A percentile compares a stretch with the other conserved stretches of the same genome.
These are phyloP conservation scores for Harrya chromipes DNA, from an alignment of 768 basidiomycete species.

Conservation along the genomic window DNA sequence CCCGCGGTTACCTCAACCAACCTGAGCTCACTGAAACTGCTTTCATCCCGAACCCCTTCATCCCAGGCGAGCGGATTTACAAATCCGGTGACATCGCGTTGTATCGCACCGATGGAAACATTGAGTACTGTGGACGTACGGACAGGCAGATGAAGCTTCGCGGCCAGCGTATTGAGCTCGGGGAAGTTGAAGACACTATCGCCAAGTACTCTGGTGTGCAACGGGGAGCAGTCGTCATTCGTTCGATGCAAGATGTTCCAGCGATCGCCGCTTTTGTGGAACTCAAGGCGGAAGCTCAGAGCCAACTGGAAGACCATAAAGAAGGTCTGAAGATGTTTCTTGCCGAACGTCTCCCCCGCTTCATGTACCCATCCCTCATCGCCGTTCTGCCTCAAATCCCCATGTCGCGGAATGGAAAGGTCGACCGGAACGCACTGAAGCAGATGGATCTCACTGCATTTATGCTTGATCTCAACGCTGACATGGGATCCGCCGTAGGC, in stretches of 20 bases:
- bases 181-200: constrained; percentile 32
- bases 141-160: constrained; percentile 35
- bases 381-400: constrained; percentile 24
- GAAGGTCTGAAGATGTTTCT: constrained; percentile 24
- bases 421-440: constrained; percentile 27
- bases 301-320: constrained; percentile 18
- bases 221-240: constrained; percentile 25
- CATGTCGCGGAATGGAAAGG: constrained; percentile 27
- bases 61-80: constrained; percentile 29
- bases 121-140: constrained; percentile 31
- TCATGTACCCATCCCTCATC: constrained; percentile 32
- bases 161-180: constrained; percentile 33
- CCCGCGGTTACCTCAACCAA: constrained; percentile 22
- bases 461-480: constrained; percentile 17
- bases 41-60: constrained; percentile 32
- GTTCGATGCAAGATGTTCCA: constrained; percentile 26
- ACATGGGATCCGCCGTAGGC: constrained; percentile 24
- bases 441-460: constrained; percentile 25
- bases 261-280: constrained; percentile 32
- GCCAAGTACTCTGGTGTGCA: constrained; percentile 21
- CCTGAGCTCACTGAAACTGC: constrained; percentile 26
- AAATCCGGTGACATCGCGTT: constrained; percentile 30
- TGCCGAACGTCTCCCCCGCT: constrained; percentile 29
- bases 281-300: constrained; percentile 11
- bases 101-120: constrained; percentile 27